These are phyloP conservation scores for Collybia nuda DNA, from an alignment of 768 basidiomycete species.

Conservation along the genomic window DNA sequence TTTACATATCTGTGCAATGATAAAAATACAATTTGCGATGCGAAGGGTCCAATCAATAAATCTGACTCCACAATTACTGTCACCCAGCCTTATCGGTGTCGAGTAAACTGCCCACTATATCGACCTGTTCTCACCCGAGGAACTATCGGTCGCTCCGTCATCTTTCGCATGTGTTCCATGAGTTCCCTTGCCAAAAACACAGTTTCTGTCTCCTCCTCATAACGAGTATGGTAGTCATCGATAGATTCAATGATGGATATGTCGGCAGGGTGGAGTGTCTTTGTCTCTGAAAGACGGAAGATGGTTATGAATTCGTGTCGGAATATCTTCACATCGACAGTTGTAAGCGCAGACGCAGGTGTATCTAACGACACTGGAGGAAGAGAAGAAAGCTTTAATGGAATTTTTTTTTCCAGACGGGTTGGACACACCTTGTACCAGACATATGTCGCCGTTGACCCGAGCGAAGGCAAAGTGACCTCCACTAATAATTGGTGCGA, in stretches of 20 bases:
- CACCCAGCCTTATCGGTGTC: slow-evolving; percentile 16
- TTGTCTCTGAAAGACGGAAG: slow-evolving; percentile 50
- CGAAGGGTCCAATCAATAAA: not conserved
- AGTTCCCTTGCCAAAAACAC: slow-evolving; percentile 58
- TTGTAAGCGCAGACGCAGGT: slow-evolving; percentile 41
- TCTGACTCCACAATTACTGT: not conserved
- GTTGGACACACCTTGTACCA: slow-evolving; percentile 67
- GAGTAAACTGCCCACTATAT: slow-evolving; percentile 19
- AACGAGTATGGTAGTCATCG: slow-evolving; percentile 43
- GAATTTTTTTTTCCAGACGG: not conserved
- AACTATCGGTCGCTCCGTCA: slow-evolving; percentile 28
- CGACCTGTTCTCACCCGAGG: slow-evolving; percentile 17
- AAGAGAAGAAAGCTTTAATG: slow-evolving; percentile 2
- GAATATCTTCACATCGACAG: slow-evolving; percentile 54
- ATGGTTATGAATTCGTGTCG: slow-evolving; percentile 66
- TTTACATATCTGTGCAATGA: not conserved
- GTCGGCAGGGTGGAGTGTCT: slow-evolving; percentile 47
- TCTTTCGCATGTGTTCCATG: slow-evolving; percentile 41
- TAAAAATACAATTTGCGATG: not conserved
- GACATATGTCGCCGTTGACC: slow-evolving; percentile 51
- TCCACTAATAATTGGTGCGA: slow-evolving; percentile 33
- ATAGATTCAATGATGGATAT: slow-evolving; percentile 54
- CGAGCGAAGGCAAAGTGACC: slow-evolving; percentile 58
- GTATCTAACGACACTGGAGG: slow-evolving; percentile 35
- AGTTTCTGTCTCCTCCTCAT: slow-evolving; percentile 59